A percentile compares a stretch with the other conserved stretches of the same genome.
Conservation (phyloP, 306 rosid genomes). For the Malus domestica region ASM211411v1 NC_041791.1:8848501-8849000, state of each 20-base stretch:
- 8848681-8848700: background rate
- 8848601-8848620: background rate
- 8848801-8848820: background rate
- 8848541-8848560: background rate
- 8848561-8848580: background rate
- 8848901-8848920: conserved; percentile 72
- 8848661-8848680: too few species aligned
- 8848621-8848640: background rate
- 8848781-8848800: background rate
- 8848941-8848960: conserved; percentile 55
- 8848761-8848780: background rate
- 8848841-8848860: conserved; percentile 39
- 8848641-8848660: background rate
- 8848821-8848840: conserved; percentile 78
- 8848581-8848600: conserved; percentile 1
- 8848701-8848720: background rate
- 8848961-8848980: conserved; percentile 59
- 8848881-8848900: conserved; percentile 85
- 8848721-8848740: background rate
- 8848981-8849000: conserved; percentile 49
- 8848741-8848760: background rate
- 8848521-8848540: background rate
- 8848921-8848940: conserved; percentile 41
- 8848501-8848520: background rate
- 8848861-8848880: conserved; percentile 45